Base-by-base conservation (phyloP, 768 basidiomycete species). In the Botryobasidium botryosum region DNA sequence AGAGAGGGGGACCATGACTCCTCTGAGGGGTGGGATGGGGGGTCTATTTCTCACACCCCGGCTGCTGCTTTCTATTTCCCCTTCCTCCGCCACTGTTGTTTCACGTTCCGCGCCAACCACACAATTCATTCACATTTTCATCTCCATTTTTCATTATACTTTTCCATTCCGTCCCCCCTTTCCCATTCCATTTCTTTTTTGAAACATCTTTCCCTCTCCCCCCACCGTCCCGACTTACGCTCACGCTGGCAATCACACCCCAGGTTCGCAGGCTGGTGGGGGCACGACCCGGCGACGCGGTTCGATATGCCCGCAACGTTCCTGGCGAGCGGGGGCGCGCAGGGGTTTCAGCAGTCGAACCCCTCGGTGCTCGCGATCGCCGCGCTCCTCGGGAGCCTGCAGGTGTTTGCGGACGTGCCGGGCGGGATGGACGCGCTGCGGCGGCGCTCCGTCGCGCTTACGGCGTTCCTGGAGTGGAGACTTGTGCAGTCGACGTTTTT, bases 201-300 rank as follows among this genome's bases (percentile, higher is more conserved):
- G 40, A 45, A 24, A 12, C 50, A 45, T 35, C 44, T 48, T 26
- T 41, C 38, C 52, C 52, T 51, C 40, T 31, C 35, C 55, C 42
- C n/a, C n/a, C n/a, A n/a, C 43, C 48, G 55, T 49, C 47, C 35
- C 50, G 33, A 6, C 45, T 38, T 24, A 13, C 15, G 15, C 20
- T n/a, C 5, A 26, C 36, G 21, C 35, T 27, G 35, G n/a, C 18
- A 12, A 35, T n/a, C n/a, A 26, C 6, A 13, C 10, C 12, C 18
- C 51, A 94, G 94, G 57, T 76, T 75, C 49, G 78, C 87, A 32
- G 94, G 94, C 36, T 99, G 94, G 94, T 99, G 92, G 92, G 94
- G 94, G 36, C 90, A 96, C 59, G 76, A 87, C 54, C 69, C 77
- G 24, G 57, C 65, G 43, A 91, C 88, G 31, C 79, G 94, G 25